These are phyloP conservation scores for Rhododendron simsii DNA, from an alignment of 148 eudicot genomes.

Conservation along the genomic window DNA sequence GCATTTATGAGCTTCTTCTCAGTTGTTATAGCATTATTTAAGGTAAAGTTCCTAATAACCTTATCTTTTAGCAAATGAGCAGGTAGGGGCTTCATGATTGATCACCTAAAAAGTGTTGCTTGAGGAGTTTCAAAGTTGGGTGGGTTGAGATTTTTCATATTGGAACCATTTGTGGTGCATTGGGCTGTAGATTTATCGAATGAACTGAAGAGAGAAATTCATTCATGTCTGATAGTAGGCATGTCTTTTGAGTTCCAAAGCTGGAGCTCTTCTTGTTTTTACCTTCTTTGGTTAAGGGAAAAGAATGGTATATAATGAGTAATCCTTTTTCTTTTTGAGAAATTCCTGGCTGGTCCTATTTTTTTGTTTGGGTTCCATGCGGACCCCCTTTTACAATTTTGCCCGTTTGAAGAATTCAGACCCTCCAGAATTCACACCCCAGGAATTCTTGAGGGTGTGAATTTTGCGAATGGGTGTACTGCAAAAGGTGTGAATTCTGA, in stretches of 20 bases:
- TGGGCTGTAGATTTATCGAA: neutral
- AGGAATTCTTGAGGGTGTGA: no score
- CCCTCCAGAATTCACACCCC: no score
- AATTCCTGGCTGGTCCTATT: no score
- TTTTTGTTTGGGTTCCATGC: no score
- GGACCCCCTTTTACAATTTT: no score
- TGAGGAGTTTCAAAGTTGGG: neutral
- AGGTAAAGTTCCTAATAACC: conserved; percentile 45
- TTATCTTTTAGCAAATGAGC: neutral
- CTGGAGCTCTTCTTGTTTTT: neutral
- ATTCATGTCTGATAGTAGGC: neutral
- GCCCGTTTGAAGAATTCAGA: no score
- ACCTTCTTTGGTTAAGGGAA: neutral
- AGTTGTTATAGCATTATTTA: conserved; percentile 91
- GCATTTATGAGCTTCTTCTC: conserved; percentile 99
- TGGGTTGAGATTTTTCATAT: neutral
- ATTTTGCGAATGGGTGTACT: no score
- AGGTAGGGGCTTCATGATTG: neutral
- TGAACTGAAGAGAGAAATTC: neutral
- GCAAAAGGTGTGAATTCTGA: no score
- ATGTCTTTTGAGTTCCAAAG: conserved; percentile 1
- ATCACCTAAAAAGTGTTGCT: neutral
- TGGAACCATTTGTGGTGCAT: neutral
- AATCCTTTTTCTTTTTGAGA: no score
- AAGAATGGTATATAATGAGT: neutral